Base-by-base conservation (phyloP, 495 filamentous ascomycete species). In the Oleoguttula mirabilis region DNA sequence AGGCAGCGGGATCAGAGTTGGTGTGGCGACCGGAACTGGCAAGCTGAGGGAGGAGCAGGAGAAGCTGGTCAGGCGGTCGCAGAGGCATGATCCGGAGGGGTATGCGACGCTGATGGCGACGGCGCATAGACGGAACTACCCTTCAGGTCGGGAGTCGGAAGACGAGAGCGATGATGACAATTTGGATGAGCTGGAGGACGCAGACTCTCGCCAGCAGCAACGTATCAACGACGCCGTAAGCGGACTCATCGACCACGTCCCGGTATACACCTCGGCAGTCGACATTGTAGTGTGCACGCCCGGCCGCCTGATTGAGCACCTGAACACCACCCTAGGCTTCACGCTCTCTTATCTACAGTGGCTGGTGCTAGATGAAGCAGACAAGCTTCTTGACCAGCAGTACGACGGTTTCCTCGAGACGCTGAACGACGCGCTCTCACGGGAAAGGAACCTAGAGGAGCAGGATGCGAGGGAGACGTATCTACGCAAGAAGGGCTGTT, bases 241-340 rank as follows among this genome's bases (percentile, higher is more conserved):
- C 16, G 46, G 61, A 32, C 58, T 73, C 22, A 72, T 74, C 2
- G 66, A 74, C 24, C 79, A 88, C 53, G 67, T 87, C 10, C 64
- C 76, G 10, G 49, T 62, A 14, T 72, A 75, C 21, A 64, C 65
- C 4, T 80, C 84, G 19, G 83, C 80, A 39, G 75, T 93, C 11
- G 85, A 95, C 55, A 73, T 98, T 41, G 73, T 98, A 10, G 83
- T 98, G 25, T 88, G 80, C 56, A 98, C 90, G 0, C 90, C 90
- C 0, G 90, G 92, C 43, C 73, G 90, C 32, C 69, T 98, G 7
- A 85, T 98, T 19, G 88, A 96, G 55, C 84, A 98, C 63, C 68
- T 95, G 41, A 76, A 77, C 41, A 73, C 77, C 47, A 94, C 90
- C 2, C 73, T 74, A 10, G 83, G 88, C 2, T 93, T 94, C 54